Conservation (phyloP, 768 basidiomycete species). For the Serendipita sp. region DNA sequence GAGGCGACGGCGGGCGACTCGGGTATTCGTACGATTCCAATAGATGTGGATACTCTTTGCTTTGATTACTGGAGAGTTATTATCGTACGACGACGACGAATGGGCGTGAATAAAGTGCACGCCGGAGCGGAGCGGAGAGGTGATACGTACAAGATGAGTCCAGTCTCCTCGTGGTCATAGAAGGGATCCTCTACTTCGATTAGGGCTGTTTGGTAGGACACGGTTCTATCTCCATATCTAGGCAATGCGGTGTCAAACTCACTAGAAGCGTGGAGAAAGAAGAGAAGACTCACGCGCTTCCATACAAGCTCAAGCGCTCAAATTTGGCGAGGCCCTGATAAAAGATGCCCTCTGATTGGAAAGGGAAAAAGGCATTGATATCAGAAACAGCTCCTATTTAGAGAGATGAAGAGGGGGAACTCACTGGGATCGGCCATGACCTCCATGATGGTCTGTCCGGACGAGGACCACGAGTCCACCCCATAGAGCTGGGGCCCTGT, state of each 20-base stretch:
- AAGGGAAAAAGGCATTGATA: not conserved
- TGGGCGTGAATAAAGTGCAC: too few species aligned
- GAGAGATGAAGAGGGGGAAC: conserved; percentile 9
- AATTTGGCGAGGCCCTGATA: conserved; percentile 57
- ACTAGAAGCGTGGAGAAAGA: too few species aligned
- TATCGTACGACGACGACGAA: too few species aligned
- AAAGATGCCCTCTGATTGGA: conserved; percentile 46
- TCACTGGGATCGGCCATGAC: conserved; percentile 68
- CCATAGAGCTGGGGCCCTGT: conserved; percentile 71
- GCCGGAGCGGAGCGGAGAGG: not conserved
- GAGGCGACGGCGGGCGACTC: conserved; percentile 26
- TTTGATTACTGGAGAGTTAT: conserved; percentile 29
- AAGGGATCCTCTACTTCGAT: conserved; percentile 59
- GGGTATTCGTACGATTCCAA: conserved; percentile 39
- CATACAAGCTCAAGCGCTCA: conserved; percentile 51
- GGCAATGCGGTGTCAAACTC: not conserved
- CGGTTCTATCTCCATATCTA: conserved; percentile 39
- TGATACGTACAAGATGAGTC: conserved; percentile 41
- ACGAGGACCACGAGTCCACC: conserved; percentile 50
- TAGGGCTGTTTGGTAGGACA: conserved; percentile 67
- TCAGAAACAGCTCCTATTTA: not conserved
- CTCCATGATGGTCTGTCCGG: conserved; percentile 50
- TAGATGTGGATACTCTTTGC: conserved; percentile 40
- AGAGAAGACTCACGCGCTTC: conserved; percentile 61
- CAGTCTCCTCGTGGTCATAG: conserved; percentile 35